phyloP scores from a whole-genome alignment of 345 rosid species.

The Melastoma malabathricum region DNA sequence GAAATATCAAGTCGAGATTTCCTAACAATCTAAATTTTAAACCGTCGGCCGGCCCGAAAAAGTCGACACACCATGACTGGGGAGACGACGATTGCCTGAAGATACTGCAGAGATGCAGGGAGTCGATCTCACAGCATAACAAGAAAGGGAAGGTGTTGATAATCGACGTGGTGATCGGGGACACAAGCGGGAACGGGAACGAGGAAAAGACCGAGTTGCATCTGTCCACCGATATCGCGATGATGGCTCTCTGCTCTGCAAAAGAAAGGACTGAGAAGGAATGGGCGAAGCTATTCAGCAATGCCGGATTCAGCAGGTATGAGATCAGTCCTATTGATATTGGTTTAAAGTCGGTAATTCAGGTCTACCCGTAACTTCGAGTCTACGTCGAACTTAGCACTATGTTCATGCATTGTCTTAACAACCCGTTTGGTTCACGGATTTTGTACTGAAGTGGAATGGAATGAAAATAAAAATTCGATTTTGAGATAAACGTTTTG shows the following conservation, averaged over 20 bases:
- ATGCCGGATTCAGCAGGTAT: slow-evolving; percentile 14
- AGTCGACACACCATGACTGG: slow-evolving; percentile 7
- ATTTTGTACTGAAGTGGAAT: too few species aligned
- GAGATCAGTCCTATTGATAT: slow-evolving; percentile 1
- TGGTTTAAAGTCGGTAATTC: slow-evolving; percentile 4
- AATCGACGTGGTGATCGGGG: slow-evolving; percentile 5
- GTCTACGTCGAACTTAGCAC: too few species aligned
- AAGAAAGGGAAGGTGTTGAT: slow-evolving; percentile 3
- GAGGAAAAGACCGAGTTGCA: slow-evolving; percentile 5
- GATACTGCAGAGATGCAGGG: too few species aligned
- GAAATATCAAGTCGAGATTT: too few species aligned
- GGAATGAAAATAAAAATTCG: too few species aligned
- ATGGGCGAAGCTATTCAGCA: slow-evolving; percentile 15
- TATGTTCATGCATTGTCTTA: too few species aligned
- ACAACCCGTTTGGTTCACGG: too few species aligned
- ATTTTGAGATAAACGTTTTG: too few species aligned
- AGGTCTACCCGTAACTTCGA: slow-evolving; percentile 3
- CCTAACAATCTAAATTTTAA: too few species aligned
- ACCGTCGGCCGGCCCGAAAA: too few species aligned
- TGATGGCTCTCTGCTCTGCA: slow-evolving; percentile 6
- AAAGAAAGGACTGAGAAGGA: slow-evolving; percentile 12
- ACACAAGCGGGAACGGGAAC: not conserved
- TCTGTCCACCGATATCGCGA: slow-evolving; percentile 14
- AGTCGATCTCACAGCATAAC: too few species aligned
- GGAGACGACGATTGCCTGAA: too few species aligned